phyloP scores from a whole-genome alignment of 495 filamentous ascomycete species.

The Penicillium paxilli region DNA sequence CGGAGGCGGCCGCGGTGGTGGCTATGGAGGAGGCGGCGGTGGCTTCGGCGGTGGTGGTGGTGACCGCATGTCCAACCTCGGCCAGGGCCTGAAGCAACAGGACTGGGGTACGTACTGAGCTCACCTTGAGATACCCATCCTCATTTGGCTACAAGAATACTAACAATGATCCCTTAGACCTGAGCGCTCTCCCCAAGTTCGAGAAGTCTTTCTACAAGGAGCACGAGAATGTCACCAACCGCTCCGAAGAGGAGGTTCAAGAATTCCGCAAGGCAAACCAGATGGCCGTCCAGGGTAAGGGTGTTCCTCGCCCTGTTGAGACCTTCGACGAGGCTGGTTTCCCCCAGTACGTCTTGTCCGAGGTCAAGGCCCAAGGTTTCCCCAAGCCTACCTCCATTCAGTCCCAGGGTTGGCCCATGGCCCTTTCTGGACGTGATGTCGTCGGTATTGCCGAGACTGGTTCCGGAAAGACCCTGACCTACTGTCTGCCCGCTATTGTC shows the following conservation, averaged over 20 bases:
- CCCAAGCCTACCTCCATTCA: conserved; percentile 90
- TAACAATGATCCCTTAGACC: conserved; percentile 55
- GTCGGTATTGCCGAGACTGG: conserved; percentile 99
- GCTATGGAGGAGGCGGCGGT: conserved; percentile 52
- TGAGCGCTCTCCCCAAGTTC: conserved; percentile 83
- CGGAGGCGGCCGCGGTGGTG: conserved; percentile 51
- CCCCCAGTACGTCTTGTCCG: conserved; percentile 93
- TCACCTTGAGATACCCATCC: neutral
- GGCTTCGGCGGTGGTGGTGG: conserved; percentile 57
- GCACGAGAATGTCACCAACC: conserved; percentile 70
- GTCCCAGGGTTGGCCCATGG: conserved; percentile 99
- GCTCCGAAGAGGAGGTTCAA: conserved; percentile 76
- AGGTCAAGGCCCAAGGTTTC: conserved; percentile 98
- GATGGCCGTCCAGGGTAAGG: conserved; percentile 73
- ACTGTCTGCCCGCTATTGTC: conserved; percentile 97
- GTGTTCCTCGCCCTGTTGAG: conserved; percentile 89
- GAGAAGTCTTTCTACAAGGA: conserved; percentile 99
- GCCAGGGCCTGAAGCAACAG: conserved; percentile 80
- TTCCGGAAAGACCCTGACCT: conserved; percentile 97
- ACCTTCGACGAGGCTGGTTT: conserved; percentile 98
- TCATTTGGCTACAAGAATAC: conserved; percentile 12
- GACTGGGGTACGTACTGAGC: conserved; percentile 68
- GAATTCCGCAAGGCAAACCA: conserved; percentile 79
- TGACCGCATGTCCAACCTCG: conserved; percentile 92
- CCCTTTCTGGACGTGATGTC: conserved; percentile 94